Evolutionary conservation across 148 eudicot species (phyloP).

Genomic region (Euryodendron excelsum): DNA sequence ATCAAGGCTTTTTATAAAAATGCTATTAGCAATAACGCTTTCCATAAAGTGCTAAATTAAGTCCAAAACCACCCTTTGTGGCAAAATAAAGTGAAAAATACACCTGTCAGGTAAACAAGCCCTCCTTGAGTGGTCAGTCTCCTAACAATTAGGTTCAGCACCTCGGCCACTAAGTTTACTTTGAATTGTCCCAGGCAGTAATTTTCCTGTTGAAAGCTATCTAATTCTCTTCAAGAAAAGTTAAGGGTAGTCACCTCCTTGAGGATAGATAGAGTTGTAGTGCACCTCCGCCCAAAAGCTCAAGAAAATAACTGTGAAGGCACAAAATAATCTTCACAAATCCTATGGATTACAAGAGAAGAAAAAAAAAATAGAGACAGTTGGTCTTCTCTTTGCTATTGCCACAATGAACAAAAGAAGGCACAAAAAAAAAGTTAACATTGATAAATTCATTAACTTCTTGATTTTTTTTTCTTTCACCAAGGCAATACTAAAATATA

Average conservation of each 20-base stretch:
- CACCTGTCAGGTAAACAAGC: no score
- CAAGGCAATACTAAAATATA: background rate
- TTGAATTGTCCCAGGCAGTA: background rate
- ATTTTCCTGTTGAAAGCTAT: background rate
- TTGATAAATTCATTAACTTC: background rate
- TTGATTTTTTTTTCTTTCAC: background rate
- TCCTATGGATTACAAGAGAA: background rate
- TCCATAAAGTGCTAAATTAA: no score
- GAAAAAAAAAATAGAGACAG: background rate
- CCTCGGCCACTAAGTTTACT: background rate
- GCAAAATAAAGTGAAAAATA: no score
- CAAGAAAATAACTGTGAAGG: constrained; percentile 61
- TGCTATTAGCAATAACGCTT: no score
- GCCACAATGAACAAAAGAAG: background rate
- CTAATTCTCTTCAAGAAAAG: background rate
- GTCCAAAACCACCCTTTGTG: no score
- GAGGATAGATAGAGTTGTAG: constrained; percentile 91
- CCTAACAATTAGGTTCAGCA: constrained; percentile 6
- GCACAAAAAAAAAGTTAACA: background rate
- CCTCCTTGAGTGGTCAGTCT: no score
- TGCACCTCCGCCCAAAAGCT: constrained; percentile 99
- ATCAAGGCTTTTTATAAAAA: no score
- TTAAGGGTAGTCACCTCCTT: constrained; percentile 55
- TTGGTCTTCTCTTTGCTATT: background rate
- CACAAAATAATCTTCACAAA: background rate